Evolutionary conservation across 2,329 filamentous ascomycete species (phyloP).

Genomic region (Hymenoscyphus fructigenus): DNA sequence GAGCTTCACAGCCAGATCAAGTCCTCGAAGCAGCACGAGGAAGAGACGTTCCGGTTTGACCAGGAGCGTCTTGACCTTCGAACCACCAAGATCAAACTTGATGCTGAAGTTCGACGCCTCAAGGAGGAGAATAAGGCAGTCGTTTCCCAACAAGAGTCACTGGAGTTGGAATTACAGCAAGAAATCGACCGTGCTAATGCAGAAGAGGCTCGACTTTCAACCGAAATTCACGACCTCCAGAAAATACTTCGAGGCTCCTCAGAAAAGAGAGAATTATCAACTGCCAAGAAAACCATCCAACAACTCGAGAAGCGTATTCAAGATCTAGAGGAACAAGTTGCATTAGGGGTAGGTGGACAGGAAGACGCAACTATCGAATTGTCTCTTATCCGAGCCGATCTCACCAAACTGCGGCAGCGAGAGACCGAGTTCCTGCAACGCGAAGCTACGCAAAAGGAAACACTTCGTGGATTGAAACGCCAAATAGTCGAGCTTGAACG

Average conservation of each 20-base stretch:
- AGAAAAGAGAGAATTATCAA: constrained; percentile 45
- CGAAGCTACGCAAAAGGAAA: constrained; percentile 63
- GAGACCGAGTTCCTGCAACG: constrained; percentile 64
- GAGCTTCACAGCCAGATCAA: constrained; percentile 62
- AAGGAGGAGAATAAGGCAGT: constrained; percentile 62
- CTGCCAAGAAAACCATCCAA: constrained; percentile 59
- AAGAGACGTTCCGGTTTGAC: constrained; percentile 61
- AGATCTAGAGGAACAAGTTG: constrained; percentile 44
- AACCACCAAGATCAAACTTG: constrained; percentile 65
- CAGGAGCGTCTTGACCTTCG: constrained; percentile 69
- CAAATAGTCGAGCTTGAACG: constrained; percentile 67
- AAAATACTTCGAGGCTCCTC: constrained; percentile 37
- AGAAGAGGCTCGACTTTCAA: constrained; percentile 63
- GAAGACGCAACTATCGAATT: constrained; percentile 53
- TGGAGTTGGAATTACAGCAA: constrained; percentile 63
- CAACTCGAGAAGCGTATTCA: constrained; percentile 59
- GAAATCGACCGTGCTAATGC: constrained; percentile 64
- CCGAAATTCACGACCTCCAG: constrained; percentile 55
- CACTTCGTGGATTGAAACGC: constrained; percentile 61
- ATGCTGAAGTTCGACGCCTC: constrained; percentile 64
- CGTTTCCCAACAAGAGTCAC: constrained; percentile 53
- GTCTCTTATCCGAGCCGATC: constrained; percentile 59
- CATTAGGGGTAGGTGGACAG: constrained; percentile 35
- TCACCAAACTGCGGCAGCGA: constrained; percentile 62
- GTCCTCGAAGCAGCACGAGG: constrained; percentile 53